A percentile compares a stretch with the other conserved stretches of the same genome.
Evolutionary conservation across 148 eudicot genomes (phyloP).

Genomic region (Rhododendron molle): DNA sequence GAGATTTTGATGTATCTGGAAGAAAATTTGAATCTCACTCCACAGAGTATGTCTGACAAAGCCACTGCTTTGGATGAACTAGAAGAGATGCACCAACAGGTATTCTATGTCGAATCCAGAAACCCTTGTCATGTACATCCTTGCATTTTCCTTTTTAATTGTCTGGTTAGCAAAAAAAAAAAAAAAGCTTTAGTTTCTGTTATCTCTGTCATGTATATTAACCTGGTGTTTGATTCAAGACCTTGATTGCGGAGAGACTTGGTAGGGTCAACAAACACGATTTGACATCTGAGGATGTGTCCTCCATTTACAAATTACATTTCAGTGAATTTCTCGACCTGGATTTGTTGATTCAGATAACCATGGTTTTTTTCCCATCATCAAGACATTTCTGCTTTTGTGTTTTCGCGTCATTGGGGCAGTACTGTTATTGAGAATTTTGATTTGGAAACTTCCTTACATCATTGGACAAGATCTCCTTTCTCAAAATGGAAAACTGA

Average conservation of each 20-base stretch:
- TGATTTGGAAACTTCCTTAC: constrained; percentile 1
- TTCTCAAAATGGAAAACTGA: background rate
- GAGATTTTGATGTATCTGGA: constrained; percentile 75
- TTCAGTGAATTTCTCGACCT: background rate
- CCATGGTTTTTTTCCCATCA: background rate
- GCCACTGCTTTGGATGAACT: constrained; percentile 83
- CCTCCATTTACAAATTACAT: background rate
- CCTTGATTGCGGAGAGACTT: background rate
- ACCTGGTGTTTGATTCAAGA: background rate
- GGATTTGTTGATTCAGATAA: background rate
- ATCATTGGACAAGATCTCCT: background rate
- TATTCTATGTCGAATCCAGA: constrained; percentile 15
- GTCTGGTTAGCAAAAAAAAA: background rate
- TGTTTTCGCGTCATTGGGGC: background rate
- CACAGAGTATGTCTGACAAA: constrained; percentile 73
- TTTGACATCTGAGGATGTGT: background rate
- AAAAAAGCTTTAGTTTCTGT: background rate
- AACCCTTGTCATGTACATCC: background rate
- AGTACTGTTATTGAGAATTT: background rate
- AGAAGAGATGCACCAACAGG: constrained; percentile 90
- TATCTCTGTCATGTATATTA: background rate
- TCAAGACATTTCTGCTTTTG: background rate
- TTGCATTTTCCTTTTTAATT: background rate
- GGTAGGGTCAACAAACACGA: background rate
- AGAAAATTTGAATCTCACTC: constrained; percentile 83